Evolutionary conservation across 129 eudicot species (phyloP).

Genomic region (Ambrosia artemisiifolia): DNA sequence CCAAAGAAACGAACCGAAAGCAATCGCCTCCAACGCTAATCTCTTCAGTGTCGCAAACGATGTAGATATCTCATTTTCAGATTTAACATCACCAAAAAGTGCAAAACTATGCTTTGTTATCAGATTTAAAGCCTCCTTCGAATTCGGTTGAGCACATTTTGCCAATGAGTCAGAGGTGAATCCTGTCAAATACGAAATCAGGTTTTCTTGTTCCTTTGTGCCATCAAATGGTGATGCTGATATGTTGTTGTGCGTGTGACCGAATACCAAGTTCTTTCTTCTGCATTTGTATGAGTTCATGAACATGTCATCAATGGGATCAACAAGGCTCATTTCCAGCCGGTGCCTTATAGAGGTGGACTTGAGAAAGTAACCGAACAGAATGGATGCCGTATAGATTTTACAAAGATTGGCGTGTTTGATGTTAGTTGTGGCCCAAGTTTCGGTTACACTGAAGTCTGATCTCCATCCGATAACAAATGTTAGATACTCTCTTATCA

Average conservation of each 20-base stretch:
- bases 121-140: slow-evolving; percentile 60
- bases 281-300: slow-evolving; percentile 26
- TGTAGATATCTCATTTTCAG: slow-evolving; percentile 54
- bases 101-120: slow-evolving; percentile 59
- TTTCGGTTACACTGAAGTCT: slow-evolving; percentile 50
- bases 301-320: slow-evolving; percentile 27
- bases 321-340: slow-evolving; percentile 44
- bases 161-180: slow-evolving; percentile 47
- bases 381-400: slow-evolving; percentile 58
- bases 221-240: slow-evolving; percentile 27
- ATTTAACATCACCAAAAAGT: slow-evolving; percentile 55
- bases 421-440: slow-evolving; percentile 64
- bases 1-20: slow-evolving; percentile 88
- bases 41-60: slow-evolving; percentile 77
- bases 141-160: slow-evolving; percentile 66
- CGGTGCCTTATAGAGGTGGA: slow-evolving; percentile 63
- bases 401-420: slow-evolving; percentile 38
- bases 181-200: slow-evolving; percentile 57
- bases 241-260: slow-evolving; percentile 23
- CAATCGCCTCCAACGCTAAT: slow-evolving; percentile 75
- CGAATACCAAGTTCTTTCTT: slow-evolving; percentile 36
- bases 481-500: slow-evolving; percentile 63
- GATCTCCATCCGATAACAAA: slow-evolving; percentile 60
- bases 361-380: slow-evolving; percentile 79
- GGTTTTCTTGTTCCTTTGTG: slow-evolving; percentile 32